A percentile compares a stretch with the other conserved stretches of the same genome.
These are phyloP conservation scores for Boletus holoroseus DNA, from an alignment of 1,284 basidiomycete genomes.

Conservation along the genomic window DNA sequence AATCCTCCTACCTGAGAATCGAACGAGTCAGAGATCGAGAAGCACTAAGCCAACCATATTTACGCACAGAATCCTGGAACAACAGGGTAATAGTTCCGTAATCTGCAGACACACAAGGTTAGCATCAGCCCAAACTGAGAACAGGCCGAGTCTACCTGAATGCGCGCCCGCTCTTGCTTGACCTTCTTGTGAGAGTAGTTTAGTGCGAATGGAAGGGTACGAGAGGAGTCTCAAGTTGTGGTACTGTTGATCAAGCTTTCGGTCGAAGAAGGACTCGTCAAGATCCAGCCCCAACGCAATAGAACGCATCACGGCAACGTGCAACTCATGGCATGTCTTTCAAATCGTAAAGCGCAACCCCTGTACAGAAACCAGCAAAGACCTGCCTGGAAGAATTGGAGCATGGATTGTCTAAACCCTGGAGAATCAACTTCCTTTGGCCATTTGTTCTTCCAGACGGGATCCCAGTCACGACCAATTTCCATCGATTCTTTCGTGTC, in stretches of 20 bases:
- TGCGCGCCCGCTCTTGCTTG: conserved; percentile 78
- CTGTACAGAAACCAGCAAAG: background rate
- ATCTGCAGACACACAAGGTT: conserved; percentile 38
- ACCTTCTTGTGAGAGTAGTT: conserved; percentile 55
- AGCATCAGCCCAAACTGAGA: background rate
- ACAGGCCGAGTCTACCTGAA: conserved; percentile 44
- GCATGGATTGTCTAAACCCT: conserved; percentile 64
- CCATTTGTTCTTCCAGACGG: conserved; percentile 74
- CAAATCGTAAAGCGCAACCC: conserved; percentile 4
- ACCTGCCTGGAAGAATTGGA: conserved; percentile 64
- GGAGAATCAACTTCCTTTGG: conserved; percentile 60
- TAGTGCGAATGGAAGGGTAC: conserved; percentile 65
- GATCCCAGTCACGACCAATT: conserved; percentile 77
- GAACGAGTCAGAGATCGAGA: conserved; percentile 1
- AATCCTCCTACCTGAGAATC: conserved; percentile 65
- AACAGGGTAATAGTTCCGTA: conserved; percentile 81
- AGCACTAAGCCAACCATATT: background rate
- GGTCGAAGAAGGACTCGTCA: conserved; percentile 68
- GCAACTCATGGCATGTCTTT: conserved; percentile 70
- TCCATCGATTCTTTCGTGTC: conserved; percentile 84
- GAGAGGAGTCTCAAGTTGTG: conserved; percentile 74
- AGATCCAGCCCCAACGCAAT: conserved; percentile 75
- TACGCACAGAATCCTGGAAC: conserved; percentile 69
- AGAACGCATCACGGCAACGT: conserved; percentile 70
- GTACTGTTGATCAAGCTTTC: conserved; percentile 65